Evolutionary conservation across 768 basidiomycete species (phyloP), one percentile per base, ranked within the genome.

Genomic region (Heimioporus sp.): DNA sequence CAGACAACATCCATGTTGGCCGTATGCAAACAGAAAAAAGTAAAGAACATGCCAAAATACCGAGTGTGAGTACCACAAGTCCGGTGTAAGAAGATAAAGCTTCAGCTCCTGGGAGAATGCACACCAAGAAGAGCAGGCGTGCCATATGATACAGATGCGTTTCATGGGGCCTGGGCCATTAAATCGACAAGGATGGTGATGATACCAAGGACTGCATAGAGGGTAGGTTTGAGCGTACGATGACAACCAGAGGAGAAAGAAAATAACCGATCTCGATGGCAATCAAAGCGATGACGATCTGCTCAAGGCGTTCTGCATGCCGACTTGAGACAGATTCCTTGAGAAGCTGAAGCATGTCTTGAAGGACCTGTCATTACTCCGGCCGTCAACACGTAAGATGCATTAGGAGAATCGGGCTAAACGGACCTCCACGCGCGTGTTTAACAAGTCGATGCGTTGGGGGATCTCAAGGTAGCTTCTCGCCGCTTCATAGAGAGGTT

Each of bases 401-500:
- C n/a, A 21, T 28, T 28, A 39, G 38, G 20, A 32, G 46, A 52
- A 38, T 53, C 53, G 55, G 55, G 43, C n/a, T 48, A 37, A 35
- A 65, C 78, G 49, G 56, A 87, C 92, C 76, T 93, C 95, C 34
- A 97, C 93, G 53, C 95, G 87, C 40, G 92, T 90, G 70, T 96
- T 97, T 52, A 98, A 76, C 24, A 97, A 74, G 67, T 94, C 90
- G 55, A 95, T 92, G 50, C 95, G 83, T 67, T 96, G 94, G 3
- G 92, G 90, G 49, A 97, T 91, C 73, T 98, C 95, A 19, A 98
- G 80, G 69, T 98, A 98, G 64, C 89, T 91, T 60, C 94, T 80
- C 16, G 92, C 91, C 4, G 94, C 93, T 57, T 92, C 90, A 68
- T 97, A 98, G 34, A 98, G 74, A 11, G 95, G 95, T 72, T 97